Base-by-base conservation (phyloP, 805 yeast species). In the Diddensiella transvaalensis region DNA sequence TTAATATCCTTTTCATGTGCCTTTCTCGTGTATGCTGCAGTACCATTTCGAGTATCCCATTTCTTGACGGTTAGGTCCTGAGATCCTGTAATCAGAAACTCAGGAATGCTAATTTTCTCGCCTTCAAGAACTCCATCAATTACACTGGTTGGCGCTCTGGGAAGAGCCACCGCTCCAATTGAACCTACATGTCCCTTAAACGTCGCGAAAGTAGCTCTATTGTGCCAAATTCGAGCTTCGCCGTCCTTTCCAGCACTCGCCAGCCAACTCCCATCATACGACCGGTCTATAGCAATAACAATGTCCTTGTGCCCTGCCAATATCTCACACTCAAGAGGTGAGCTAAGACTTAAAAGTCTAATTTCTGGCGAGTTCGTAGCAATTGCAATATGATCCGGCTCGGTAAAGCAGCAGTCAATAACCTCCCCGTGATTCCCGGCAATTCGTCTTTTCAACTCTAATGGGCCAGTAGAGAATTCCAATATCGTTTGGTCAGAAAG, bases 1-100 rank as follows among this genome's bases (percentile, higher is more conserved):
- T 93, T 95, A 51, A 93, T 93, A 66, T 93, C 96, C 65, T 91
- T 93, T 47, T 93, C 98, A 65, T 93, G 99, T 1, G 97, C 98
- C 61, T 90, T 80, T 72, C 96, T 80, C 0, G 99, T 93, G 66
- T 84, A 93, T 47, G 82, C 88, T 2, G 96, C 85, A 1, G 57
- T 75, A 2, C 51, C 54, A 1, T 49, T 48, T 32, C 56, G 44
- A 23, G 89, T 77, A 40, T 73, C 74, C 96, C 96, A 89, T 64
- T 82, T 83, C 63, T 89, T 89, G 32, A 89, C 75, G 0, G 96
- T 89, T 58, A 87, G 73, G 64, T 89, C 97, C 54, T 79, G 81
- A 0, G 95, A 82, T 0, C 90, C 96, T 2, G 95, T 85, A n/a
- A 90, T 67, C 33, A 87, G 57, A 57, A 85, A 89, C 45, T 69